phyloP scores from a whole-genome alignment of 768 basidiomycete species.

The Ramaria rubella region DNA sequence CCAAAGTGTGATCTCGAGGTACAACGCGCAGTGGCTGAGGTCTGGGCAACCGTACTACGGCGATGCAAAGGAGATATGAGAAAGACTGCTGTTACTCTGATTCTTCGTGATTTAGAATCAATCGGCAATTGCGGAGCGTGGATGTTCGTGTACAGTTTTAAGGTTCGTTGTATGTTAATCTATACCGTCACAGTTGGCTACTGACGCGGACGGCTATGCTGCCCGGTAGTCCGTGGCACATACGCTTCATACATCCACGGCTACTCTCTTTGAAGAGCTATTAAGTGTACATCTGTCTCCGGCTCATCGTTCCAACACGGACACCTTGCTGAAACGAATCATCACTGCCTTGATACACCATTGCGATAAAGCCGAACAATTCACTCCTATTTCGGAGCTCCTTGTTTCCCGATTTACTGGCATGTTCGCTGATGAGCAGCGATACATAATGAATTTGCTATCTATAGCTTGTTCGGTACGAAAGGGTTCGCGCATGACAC shows the following conservation, averaged over 20 bases:
- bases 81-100: constrained; percentile 46
- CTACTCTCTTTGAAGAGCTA: constrained; percentile 54
- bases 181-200: neutral
- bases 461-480: constrained; percentile 56
- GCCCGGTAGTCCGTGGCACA: constrained; percentile 64
- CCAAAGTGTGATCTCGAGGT: constrained; percentile 62
- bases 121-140: constrained; percentile 56
- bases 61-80: constrained; percentile 58
- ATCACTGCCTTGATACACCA: constrained; percentile 82
- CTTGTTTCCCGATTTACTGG: constrained; percentile 36
- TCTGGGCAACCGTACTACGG: constrained; percentile 76
- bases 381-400: constrained; percentile 48
- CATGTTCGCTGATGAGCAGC: neutral
- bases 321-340: constrained; percentile 58
- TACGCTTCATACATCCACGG: constrained; percentile 70
- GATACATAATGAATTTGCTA: constrained; percentile 38
- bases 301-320: constrained; percentile 35
- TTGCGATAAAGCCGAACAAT: constrained; percentile 62
- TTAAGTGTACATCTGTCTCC: constrained; percentile 45
- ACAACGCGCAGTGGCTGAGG: constrained; percentile 74
- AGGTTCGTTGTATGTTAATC: constrained; percentile 36
- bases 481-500: constrained; percentile 59
- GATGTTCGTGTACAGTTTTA: constrained; percentile 72
- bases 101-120: constrained; percentile 44
- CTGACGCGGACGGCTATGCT: constrained; percentile 8